Percentiles rank a stretch among this genome's conserved stretches.
phyloP scores from a whole-genome alignment of 768 basidiomycete genomes.

The Tricholomella constricta region DNA sequence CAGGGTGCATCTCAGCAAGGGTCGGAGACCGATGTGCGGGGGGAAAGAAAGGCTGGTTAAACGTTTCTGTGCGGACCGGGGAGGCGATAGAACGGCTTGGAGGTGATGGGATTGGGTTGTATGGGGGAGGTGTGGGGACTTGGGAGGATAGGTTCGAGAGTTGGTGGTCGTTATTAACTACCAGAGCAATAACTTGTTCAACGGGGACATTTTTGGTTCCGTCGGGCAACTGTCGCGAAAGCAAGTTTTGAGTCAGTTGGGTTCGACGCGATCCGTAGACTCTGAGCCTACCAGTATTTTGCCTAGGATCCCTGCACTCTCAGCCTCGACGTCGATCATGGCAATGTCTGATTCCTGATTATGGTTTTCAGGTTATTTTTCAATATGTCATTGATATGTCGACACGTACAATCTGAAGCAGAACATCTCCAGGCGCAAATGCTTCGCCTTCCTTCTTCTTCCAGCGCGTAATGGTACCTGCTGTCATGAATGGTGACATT shows the following conservation, averaged over 20 bases:
- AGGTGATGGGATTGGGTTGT: constrained; percentile 27
- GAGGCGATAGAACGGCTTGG: constrained; percentile 22
- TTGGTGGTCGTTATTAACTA: constrained; percentile 61
- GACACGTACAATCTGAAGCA: constrained; percentile 69
- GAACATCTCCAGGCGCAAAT: constrained; percentile 69
- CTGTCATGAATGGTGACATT: constrained; percentile 89
- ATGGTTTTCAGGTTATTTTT: background rate
- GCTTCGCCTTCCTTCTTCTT: constrained; percentile 76
- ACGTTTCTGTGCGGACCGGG: constrained; percentile 21
- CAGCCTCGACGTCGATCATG: constrained; percentile 88
- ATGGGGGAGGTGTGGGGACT: constrained; percentile 26
- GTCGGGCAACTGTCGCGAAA: constrained; percentile 50
- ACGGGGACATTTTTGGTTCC: constrained; percentile 58
- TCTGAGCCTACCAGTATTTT: constrained; percentile 72
- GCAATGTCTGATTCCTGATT: constrained; percentile 73
- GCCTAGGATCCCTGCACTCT: constrained; percentile 81
- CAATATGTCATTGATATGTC: too few relatives aligned
- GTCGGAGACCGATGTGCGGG: constrained; percentile 30
- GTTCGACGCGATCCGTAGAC: background rate
- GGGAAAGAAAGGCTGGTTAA: constrained; percentile 25
- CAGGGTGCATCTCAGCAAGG: constrained; percentile 32
- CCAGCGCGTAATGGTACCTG: constrained; percentile 80
- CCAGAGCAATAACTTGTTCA: constrained; percentile 62
- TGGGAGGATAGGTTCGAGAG: constrained; percentile 23
- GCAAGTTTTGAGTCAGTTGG: background rate